These are phyloP conservation scores for Dactylellina drechsleri DNA, from an alignment of 2,329 filamentous ascomycete species.

Conservation along the genomic window DNA sequence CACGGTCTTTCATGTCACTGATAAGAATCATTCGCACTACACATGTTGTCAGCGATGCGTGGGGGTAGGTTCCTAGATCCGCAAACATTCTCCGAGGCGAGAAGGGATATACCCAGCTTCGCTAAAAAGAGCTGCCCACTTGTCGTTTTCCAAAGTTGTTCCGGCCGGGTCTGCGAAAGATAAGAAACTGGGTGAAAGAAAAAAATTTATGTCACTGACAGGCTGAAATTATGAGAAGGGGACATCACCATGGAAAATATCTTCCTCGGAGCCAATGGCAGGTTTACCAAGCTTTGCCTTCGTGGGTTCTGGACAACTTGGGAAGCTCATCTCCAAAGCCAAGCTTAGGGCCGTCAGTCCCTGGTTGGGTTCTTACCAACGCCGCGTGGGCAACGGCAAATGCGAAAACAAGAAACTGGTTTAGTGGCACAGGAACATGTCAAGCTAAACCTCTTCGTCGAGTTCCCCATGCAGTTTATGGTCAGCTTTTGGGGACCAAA, in stretches of 20 bases:
- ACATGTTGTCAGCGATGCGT: slow-evolving; percentile 17
- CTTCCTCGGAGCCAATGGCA: slow-evolving; percentile 8
- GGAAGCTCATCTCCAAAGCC: too few relatives aligned
- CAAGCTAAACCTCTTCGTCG: slow-evolving; percentile 1
- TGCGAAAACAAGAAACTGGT: slow-evolving; percentile 8
- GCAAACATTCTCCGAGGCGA: slow-evolving; percentile 45
- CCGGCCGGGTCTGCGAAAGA: background rate
- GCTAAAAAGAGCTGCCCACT: background rate
- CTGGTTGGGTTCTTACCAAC: background rate
- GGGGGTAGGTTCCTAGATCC: slow-evolving; percentile 15
- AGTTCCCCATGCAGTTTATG: slow-evolving; percentile 3
- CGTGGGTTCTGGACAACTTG: slow-evolving; percentile 12
- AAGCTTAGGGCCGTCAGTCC: background rate
- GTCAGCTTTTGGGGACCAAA: slow-evolving; percentile 6
- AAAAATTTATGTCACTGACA: background rate
- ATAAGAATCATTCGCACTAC: slow-evolving; percentile 10
- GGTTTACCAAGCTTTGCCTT: slow-evolving; percentile 5
- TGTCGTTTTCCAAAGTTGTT: background rate
- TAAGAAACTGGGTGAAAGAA: background rate
- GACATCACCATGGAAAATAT: background rate
- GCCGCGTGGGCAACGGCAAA: slow-evolving; percentile 12
- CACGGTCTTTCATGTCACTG: background rate
- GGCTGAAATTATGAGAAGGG: too few relatives aligned
- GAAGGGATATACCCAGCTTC: background rate
- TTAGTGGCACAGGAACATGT: background rate